Evolutionary conservation across 208 protist species (phyloP), one percentile per base, ranked within the genome.

Genomic region (Herpetomonas muscarum): DNA sequence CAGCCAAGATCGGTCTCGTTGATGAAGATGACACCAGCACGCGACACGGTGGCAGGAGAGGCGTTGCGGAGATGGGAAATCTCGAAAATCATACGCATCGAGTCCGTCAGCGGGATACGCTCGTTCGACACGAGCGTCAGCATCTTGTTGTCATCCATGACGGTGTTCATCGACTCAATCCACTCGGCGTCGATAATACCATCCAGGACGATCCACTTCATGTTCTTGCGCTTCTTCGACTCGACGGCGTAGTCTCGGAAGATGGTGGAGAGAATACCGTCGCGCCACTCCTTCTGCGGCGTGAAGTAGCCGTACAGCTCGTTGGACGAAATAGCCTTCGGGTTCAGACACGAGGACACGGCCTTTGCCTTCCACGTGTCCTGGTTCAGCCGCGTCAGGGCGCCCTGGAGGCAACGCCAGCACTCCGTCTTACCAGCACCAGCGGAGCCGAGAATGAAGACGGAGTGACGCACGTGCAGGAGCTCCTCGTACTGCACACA

Each of bases 151-250:
- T 98, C 96, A 74, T 98, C 96, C 95, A 99, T 99, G 28, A 98
- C 97, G 30, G 98, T 99, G 86, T 99, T 99, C 88, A 99, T 96
- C 26, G 97, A 99, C 76, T 99, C 98, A 72, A 99, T 99, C 98
- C 98, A 99, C 69, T 98, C 93, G 1, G 98, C 90, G 74, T 99
- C 98, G 58, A 99, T 98, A 81, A 99, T 97, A 64, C 92, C 98
- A 70, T 99, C 98, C 28, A 99, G 81, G 17, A 99, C 93, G 48
- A 99, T 98, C 96, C 97, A 99, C 72, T 99, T 96, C 82, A 83
- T 92, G 72, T 97, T 87, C 61, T 87, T 91, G 65, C 91, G 89
- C 70, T 95, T 96, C 75, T 97, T 94, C 15, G 96, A 96, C 67
- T 99, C 84, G 36, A 98, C 83, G 3, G 90, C 90, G 69, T 94